Evolutionary conservation across 331 rosid genomes (phyloP), one percentile per base, ranked within the genome.

Genomic region (Malus hybrid): DNA sequence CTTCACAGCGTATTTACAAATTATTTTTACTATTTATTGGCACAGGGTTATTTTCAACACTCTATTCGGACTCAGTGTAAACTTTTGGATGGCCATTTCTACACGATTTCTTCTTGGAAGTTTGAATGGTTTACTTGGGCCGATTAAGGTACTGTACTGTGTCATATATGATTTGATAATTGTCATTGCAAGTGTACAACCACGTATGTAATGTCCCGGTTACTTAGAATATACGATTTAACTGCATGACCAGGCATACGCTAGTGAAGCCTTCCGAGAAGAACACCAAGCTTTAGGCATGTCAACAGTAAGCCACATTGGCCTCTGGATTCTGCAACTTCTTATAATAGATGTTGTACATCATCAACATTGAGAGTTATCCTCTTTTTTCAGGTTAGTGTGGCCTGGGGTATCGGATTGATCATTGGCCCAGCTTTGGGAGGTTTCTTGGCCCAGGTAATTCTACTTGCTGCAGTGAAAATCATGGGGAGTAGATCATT

Each of bases 341-440:
- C 76, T 82, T 27, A 19, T 16, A 34, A 50, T 16, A 44, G 44
- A 10, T 32, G 5, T 79, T 56, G 54, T 28, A 19, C 65, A 48
- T 48, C 44, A 61, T 71, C 32, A 16, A 66, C 57, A 16, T 72
- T 80, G 57, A 29, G 52, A 28, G 16, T 34, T 80, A 60, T 65
- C 61, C 39, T 71, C 34, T 80, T 10, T 42, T 74, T 80, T 72
- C 88, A 94, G 98, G 77, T 91, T 32, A 90, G 95, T 59, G 87
- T 93, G 52, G 78, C 97, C 75, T 90, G 95, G 96, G 96, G 89
- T 52, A 76, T 86, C 4, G 96, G 97, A 66, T 85, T 91, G 78
- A 85, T 94, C 70, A 71, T 94, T 72, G 98, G 98, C 60, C 98
- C 98, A 13, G 96, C 98, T 67, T 4, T 94, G 70, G 98, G 98